A percentile compares a stretch with the other conserved stretches of the same genome.
Evolutionary conservation across 106 monocot species (phyloP).

Genomic region (Gastrodia elata): DNA sequence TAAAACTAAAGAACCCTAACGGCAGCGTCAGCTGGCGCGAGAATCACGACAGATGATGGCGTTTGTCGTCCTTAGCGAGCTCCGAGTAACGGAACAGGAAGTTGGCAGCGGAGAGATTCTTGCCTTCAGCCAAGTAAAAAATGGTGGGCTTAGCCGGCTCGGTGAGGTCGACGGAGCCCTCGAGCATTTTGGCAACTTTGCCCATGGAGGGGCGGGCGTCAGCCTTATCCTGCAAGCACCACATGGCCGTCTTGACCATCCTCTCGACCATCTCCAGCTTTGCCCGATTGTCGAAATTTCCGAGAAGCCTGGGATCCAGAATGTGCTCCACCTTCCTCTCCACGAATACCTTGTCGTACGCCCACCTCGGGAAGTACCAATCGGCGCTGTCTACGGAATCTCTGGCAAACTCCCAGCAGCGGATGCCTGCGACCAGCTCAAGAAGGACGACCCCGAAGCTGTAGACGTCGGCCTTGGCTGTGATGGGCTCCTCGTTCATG

Average conservation of each 20-base stretch:
- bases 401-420: conserved; percentile 38
- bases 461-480: conserved; percentile 80
- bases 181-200: conserved; percentile 90
- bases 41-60: too few relatives aligned
- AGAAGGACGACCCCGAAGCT: conserved; percentile 82
- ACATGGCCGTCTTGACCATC: conserved; percentile 89
- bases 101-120: too few relatives aligned
- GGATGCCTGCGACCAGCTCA: conserved; percentile 56
- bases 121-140: conserved; percentile 22
- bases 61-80: too few relatives aligned
- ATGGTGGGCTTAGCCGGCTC: conserved; percentile 50
- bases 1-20: too few relatives aligned
- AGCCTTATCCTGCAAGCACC: conserved; percentile 74
- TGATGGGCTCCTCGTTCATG: conserved; percentile 45
- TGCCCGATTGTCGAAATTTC: conserved; percentile 22
- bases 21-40: too few relatives aligned
- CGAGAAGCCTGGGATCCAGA: conserved; percentile 31
- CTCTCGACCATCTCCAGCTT: conserved; percentile 40
- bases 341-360: conserved; percentile 74
- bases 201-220: conserved; percentile 79
- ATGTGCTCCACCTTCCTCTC: conserved; percentile 66
- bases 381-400: conserved; percentile 50
- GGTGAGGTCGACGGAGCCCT: conserved; percentile 66
- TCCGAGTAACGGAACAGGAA: too few relatives aligned
- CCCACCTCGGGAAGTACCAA: conserved; percentile 71